phyloP scores from a whole-genome alignment of 2,329 filamentous ascomycete genomes.

The Cladosporium austrohemisphaericum region DNA sequence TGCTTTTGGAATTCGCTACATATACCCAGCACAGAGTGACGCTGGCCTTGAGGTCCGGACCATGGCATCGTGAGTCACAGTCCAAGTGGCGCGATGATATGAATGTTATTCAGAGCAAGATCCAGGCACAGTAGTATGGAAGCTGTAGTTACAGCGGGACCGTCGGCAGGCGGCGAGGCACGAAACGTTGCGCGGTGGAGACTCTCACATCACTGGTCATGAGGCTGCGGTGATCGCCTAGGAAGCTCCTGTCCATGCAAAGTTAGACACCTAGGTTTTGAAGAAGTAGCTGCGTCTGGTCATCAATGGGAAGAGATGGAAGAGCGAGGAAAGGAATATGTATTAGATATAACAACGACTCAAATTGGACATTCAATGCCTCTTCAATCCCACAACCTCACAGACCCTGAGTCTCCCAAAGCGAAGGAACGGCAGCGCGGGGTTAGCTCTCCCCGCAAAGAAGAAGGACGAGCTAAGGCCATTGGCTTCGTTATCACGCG shows the following conservation, averaged over 20 bases:
- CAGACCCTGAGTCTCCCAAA: not conserved
- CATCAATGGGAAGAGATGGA: constrained; percentile 12
- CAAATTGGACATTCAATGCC: too few relatives aligned
- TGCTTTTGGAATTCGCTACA: too few relatives aligned
- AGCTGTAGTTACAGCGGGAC: not conserved
- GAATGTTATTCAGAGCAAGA: too few relatives aligned
- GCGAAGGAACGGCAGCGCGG: not conserved
- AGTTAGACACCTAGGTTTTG: constrained; percentile 7
- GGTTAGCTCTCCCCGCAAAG: not conserved
- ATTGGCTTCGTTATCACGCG: not conserved
- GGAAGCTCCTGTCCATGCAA: constrained; percentile 6
- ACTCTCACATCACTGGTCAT: constrained; percentile 2
- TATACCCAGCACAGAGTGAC: too few relatives aligned
- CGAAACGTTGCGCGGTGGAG: constrained; percentile 3
- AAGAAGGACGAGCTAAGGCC: not conserved
- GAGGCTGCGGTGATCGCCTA: constrained; percentile 10
- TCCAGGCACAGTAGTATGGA: too few relatives aligned
- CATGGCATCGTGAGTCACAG: too few relatives aligned
- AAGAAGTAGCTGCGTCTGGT: too few relatives aligned
- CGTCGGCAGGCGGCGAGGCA: constrained; percentile 1
- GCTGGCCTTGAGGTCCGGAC: too few relatives aligned
- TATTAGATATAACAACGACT: too few relatives aligned
- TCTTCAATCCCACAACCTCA: constrained; percentile 11
- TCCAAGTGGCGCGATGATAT: too few relatives aligned
- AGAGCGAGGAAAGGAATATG: not conserved